Base-by-base conservation (phyloP, 164 flowering plant genomes). In the Amborella trichopoda region DNA sequence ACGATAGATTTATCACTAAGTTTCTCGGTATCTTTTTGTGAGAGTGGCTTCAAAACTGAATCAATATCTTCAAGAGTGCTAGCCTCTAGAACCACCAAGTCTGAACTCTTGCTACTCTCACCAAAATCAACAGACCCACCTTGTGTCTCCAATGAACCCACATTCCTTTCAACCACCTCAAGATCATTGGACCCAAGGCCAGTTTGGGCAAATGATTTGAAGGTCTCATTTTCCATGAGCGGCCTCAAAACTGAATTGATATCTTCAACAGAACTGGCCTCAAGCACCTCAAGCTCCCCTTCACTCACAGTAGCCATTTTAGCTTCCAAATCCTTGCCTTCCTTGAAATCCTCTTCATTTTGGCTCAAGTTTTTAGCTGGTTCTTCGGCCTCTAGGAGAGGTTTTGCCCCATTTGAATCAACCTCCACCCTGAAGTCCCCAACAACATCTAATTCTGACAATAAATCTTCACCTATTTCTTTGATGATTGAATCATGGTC, bases 391-490 rank as follows among this genome's bases (percentile, higher is more conserved):
- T n/a, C n/a, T n/a, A n/a, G n/a, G n/a, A n/a, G n/a, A n/a, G n/a
- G n/a, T n/a, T n/a, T n/a, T 45, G n/a, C n/a, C n/a, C n/a, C n/a
- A n/a, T n/a, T n/a, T n/a, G n/a, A n/a, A n/a, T n/a, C n/a, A n/a
- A 69, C 71, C 18, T 55, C 52, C 42, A 69, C 64, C 33, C 75
- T 63, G 49, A 87, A 87, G 59, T 87, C 90, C 41, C 96, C 91
- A 61, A 76, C 75, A 6, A 67, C 57, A 45, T 84, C 87, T 60
- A 84, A 55, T 57, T 80, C 86, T 1, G 62, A 49, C 50, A 84
- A 60, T 16, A 81, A 50, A 11, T 33, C 74, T 65, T 80, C 91
- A 57, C 75, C 84, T 40, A 79, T 62, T 34, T 77, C 82, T 56
- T 74, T 60, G 30, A 77, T 71, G 46, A 53, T 80, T 43, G 65